Base-by-base conservation (phyloP, 371 early-diverging fungal species). In the Circinella umbellata region DNA sequence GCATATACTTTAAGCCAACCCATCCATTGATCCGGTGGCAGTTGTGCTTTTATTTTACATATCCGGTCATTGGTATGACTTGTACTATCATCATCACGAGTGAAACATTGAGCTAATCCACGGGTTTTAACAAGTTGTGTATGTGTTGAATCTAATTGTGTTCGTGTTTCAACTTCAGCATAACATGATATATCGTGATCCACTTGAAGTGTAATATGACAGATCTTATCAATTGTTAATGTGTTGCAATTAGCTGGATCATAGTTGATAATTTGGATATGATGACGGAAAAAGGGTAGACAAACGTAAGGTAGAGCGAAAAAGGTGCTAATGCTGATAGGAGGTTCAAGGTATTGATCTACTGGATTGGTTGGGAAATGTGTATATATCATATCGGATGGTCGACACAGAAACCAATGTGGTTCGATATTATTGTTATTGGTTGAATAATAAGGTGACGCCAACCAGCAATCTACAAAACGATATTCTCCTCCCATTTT, bases 401-500 rank as follows among this genome's bases (percentile, higher is more conserved):
- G 85, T 18, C 49, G 67, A 10, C 82, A 74, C 3, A 85, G 68
- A 60, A 85, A 85, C 82, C 82, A 85, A 46, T 82, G 82, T 4
- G 78, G 34, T 42, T 82, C 81, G 48, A 78, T 51, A 5, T 4
- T 51, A 15, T 4, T 13, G 14, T 13, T 51, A 15, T 51, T 51
- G 51, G 14, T 51, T 4, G 14, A 15, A n/a, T 51, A n/a, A 51
- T n/a, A 51, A 51, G 81, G 81, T 13, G 87, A 89, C 1, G 87
- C 86, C 8, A 90, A 73, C 76, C 88, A 88, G 47, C 88, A 88
- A 70, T 90, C 90, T 35, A 90, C 79, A 61, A 90, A 80, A 6
- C 88, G 78, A 53, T 90, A 88, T 66, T 84, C 84, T 3, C 88
- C 90, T 47, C 86, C 87, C 15, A 90, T 80, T 67, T 86, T 84